Base-by-base conservation (phyloP, 345 rosid genomes). In the Clarkia xantiana region DNA sequence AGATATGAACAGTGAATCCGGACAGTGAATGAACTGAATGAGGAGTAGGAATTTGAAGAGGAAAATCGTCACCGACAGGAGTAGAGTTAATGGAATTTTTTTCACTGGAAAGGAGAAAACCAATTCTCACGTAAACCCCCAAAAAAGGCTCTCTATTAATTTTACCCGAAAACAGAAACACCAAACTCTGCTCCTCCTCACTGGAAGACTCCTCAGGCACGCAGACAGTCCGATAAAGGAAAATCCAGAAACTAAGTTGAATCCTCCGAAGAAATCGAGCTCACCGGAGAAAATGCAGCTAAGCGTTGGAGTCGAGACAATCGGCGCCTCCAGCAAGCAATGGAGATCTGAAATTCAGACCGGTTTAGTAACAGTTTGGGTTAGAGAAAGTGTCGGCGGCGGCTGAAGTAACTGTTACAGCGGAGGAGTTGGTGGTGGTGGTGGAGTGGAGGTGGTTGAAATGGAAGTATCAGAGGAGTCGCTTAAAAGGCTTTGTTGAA, bases 281-380 rank as follows among this genome's bases (percentile, higher is more conserved):
- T 63, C 63, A 75, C 77, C 75, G 45, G 58, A 16, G 61, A 41
- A 62, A 76, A 76, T 68, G 77, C 60, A 60, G 36, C 36, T 29
- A 29, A 29, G 36, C 68, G 55, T 62, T 49, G 34, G 36, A 9
- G 18, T 15, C 18, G 3, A 16, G 17, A 18, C 51, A 13, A 38
- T 47, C 15, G 25, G 17, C 39, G 20, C 16, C 9, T 29, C 19
- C 48, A 56, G 56, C 47, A 19, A 14, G 50, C 41, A 51, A 47
- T 45, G 51, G 52, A 61, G 77, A 76, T 71, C 77, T 61, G 43
- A 51, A 41, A 23, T 13, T 23, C 38, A 48, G 16, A 3, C n/a
- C 38, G 9, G n/a, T 23, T 22, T 16, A 7, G 14, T 36, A 14
- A 19, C 51, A 12, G 14, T 13, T 22, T 29, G 40, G 45, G 44